These are phyloP conservation scores for Helichrysum umbraculigerum DNA, from an alignment of 129 eudicot genomes.

Conservation along the genomic window DNA sequence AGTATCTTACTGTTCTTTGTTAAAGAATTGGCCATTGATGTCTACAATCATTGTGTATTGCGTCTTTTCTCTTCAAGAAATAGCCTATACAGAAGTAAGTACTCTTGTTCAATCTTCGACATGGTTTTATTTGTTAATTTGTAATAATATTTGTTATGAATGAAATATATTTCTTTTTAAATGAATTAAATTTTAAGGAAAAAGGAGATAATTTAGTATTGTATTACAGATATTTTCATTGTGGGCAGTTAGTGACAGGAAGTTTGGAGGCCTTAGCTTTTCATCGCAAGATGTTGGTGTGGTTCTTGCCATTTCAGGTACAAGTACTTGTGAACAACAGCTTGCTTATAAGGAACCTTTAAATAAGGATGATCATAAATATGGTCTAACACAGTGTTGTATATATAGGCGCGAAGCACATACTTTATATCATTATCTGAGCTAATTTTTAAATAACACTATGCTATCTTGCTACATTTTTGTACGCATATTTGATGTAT, in stretches of 20 bases:
- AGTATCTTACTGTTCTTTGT: conserved; percentile 22
- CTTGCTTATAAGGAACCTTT: background rate
- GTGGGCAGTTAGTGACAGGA: conserved; percentile 18
- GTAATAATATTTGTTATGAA: background rate
- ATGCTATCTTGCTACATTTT: too few relatives aligned
- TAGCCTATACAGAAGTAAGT: conserved; percentile 27
- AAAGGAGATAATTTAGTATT: background rate
- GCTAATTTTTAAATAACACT: too few relatives aligned
- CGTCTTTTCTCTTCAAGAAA: conserved; percentile 33
- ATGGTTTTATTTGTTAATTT: background rate
- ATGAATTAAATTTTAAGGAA: background rate
- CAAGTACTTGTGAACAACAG: background rate
- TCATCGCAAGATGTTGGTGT: conserved; percentile 31
- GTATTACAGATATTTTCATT: too few relatives aligned
- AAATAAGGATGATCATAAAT: background rate
- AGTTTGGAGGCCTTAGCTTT: conserved; percentile 27
- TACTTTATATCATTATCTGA: background rate
- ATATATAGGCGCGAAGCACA: background rate
- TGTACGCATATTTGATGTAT: too few relatives aligned
- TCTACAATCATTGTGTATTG: conserved; percentile 35
- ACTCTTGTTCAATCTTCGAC: background rate
- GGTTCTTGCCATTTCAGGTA: conserved; percentile 36
- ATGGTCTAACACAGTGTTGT: background rate
- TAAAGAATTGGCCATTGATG: conserved; percentile 34
- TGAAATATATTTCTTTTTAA: background rate